Evolutionary conservation across 2,329 filamentous ascomycete species (phyloP), one percentile per base, ranked within the genome.

Genomic region (Nemania diffusa): DNA sequence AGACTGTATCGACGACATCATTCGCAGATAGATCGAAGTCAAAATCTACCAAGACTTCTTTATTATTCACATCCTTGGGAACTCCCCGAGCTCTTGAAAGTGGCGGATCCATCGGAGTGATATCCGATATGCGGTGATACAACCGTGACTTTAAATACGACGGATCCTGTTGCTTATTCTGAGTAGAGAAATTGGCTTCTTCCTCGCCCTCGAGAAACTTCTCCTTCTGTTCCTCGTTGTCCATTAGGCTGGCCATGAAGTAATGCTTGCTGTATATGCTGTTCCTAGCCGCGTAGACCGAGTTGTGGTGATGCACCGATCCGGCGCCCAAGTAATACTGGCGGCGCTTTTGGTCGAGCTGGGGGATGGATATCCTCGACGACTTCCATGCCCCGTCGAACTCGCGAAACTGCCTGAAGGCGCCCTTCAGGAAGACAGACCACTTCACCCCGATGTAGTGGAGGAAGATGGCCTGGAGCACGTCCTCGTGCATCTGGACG

Each of bases 401-500:
- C 11, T 73, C 68, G 42, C 78, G 79, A 59, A 79, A 77, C 0
- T 37, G 34, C 5, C 52, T 68, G 46, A 86, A 80, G 0, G 71
- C 74, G 0, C 59, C 13, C 57, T 83, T 85, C 57, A 86, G 72
- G 40, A 80, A 79, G 0, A 82, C 79, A 1, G 83, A 83, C 81
- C 83, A 84, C 32, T 79, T 81, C 15, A 82, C 75, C 1, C 84
- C 84, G 27, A 87, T 78, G 59, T 81, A 84, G 52, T 87, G 82
- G 0, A 86, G 73, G n/a, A 87, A 81, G 0, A 87, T 79, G 0
- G 83, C 83, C 60, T 86, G 83, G 1, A 85, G 78, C 0, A 85
- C 78, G 34, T 87, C 84, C 67, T 86, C 83, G 40, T 86, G 81
- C 82, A 85, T 85, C 65, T 81, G 79, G n/a, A 85, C 78, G 44